Percentiles rank a stretch among this genome's conserved stretches.
These are phyloP conservation scores for Dryadomyces quercivorus DNA, from an alignment of 2,329 filamentous ascomycete genomes.

Conservation along the genomic window DNA sequence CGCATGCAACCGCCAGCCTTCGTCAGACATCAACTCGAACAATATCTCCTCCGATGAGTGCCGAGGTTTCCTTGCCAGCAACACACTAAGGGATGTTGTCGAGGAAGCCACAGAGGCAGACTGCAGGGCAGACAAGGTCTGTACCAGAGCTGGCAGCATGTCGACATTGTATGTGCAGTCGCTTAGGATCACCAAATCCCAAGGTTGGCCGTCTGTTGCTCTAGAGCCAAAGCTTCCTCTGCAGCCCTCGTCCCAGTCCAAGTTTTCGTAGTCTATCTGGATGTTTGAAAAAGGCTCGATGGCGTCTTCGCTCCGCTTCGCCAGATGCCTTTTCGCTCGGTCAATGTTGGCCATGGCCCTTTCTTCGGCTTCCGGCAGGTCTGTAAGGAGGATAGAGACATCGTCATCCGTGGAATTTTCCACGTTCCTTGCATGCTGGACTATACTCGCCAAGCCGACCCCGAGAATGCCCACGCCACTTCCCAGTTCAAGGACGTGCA, in stretches of 20 bases:
- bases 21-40: constrained; percentile 31
- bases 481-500: constrained; percentile 41
- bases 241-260: constrained; percentile 44
- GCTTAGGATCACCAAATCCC: constrained; percentile 43
- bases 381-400: constrained; percentile 29
- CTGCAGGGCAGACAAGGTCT: constrained; percentile 39
- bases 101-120: constrained; percentile 7
- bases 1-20: constrained; percentile 32
- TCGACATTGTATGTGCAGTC: constrained; percentile 52
- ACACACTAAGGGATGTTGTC: constrained; percentile 22
- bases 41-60: constrained; percentile 39
- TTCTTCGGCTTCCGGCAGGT: constrained; percentile 40
- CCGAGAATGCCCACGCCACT: constrained; percentile 45
- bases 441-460: constrained; percentile 28
- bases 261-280: constrained; percentile 35
- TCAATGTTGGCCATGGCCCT: constrained; percentile 35
- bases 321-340: neutral
- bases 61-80: constrained; percentile 43
- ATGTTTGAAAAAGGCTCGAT: constrained; percentile 3
- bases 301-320: neutral
- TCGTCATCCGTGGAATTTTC: neutral
- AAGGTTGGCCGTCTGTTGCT: constrained; percentile 23
- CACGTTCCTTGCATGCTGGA: neutral
- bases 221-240: constrained; percentile 30
- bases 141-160: constrained; percentile 38